Evolutionary conservation across 345 rosid genomes (phyloP).

Genomic region (Acer yangbiense): DNA sequence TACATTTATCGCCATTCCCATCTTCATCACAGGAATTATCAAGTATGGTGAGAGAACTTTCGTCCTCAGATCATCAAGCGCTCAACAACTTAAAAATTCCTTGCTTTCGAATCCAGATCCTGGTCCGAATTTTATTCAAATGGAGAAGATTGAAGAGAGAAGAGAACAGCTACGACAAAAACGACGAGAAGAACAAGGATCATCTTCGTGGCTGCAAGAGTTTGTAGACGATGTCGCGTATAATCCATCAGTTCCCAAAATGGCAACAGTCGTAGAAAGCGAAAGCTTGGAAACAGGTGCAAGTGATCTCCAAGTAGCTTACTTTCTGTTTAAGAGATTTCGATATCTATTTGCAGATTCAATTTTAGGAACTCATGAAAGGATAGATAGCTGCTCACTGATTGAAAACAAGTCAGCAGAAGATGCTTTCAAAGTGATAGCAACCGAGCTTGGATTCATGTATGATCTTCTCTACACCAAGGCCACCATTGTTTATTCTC

Average conservation of each 20-base stretch:
- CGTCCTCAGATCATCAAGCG: slow-evolving; percentile 26
- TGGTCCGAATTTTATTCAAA: too few species aligned
- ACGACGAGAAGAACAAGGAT: too few species aligned
- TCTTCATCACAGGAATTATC: slow-evolving; percentile 21
- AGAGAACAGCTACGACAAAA: too few species aligned
- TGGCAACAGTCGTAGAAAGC: too few species aligned
- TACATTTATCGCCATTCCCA: not conserved
- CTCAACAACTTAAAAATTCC: slow-evolving; percentile 1
- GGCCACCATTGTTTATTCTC: slow-evolving; percentile 17
- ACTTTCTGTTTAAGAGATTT: slow-evolving; percentile 28
- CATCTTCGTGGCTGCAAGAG: too few species aligned
- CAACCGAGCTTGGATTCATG: slow-evolving; percentile 37
- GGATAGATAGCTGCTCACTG: not conserved
- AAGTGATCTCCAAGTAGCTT: slow-evolving; percentile 14
- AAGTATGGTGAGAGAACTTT: slow-evolving; percentile 42
- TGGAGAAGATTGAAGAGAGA: too few species aligned
- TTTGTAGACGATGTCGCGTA: too few species aligned
- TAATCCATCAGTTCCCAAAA: too few species aligned
- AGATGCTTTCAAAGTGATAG: slow-evolving; percentile 36
- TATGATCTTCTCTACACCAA: slow-evolving; percentile 45
- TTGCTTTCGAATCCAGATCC: slow-evolving; percentile 5
- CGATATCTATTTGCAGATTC: slow-evolving; percentile 30
- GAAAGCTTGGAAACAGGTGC: too few species aligned
- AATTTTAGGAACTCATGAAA: slow-evolving; percentile 24
- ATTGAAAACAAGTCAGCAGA: not conserved